Evolutionary conservation across 805 yeast genomes (phyloP), one percentile per base, ranked within the genome.

Genomic region (Starmerella cellae): DNA sequence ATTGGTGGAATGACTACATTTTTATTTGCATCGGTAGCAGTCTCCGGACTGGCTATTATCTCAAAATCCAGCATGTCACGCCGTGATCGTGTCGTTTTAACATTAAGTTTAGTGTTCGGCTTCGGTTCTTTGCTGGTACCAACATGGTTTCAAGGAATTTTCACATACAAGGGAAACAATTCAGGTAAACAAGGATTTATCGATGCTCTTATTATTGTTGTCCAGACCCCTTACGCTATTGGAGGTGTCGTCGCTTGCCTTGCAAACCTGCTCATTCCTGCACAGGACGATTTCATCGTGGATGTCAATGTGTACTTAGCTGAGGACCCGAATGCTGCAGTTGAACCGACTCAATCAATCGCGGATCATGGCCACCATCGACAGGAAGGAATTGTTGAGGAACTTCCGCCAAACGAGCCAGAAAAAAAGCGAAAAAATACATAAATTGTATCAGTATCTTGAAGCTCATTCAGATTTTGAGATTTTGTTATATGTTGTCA

Each of bases 1-100:
- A 67, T 85, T 44, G 95, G 95, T 49, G 95, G 95, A 50, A 82
- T 84, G 94, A 79, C 78, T 24, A 69, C 85, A 4, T 80, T 79
- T 61, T 63, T 80, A 40, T 80, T 79, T 68, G 70, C 81, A 26
- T 73, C 84, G 3, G 87, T 80, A 26, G 82, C 82, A 1, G 81
- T 77, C 16, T 77, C 85, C 2, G 87, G 87, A 48, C 59, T 80
- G 39, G 70, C 75, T 47, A 77, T 80, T 55, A 76, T 79, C 45
- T 62, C 82, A 30, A 54, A 60, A 41, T 56, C 59, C 29, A 58
- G 59, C 14, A 77, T 79, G 60, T 73, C 82, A 8, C 70, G 87
- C 60, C 71, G 87, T 59, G 84, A 79, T 59, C 67, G 88, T 48
- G 77, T 80, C 53, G 74, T 80, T 18, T 65, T 80, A 30, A 77